These are phyloP conservation scores for Coniella vitis DNA, from an alignment of 2,329 filamentous ascomycete species.

Conservation along the genomic window DNA sequence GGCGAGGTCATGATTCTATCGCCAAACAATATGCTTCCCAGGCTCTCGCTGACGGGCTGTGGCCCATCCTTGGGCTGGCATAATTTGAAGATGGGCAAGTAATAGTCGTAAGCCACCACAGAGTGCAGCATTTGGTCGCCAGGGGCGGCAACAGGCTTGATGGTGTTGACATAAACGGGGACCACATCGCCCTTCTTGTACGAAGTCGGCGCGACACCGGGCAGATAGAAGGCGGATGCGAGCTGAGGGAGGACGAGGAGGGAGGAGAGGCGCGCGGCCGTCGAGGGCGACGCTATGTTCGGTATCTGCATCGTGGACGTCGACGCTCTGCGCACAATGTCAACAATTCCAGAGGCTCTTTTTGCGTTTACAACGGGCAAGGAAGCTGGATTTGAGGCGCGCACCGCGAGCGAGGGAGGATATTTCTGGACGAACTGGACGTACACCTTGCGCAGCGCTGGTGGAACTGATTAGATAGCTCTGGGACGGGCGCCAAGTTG, in stretches of 20 bases:
- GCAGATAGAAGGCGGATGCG: constrained; percentile 81
- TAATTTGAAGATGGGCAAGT: constrained; percentile 80
- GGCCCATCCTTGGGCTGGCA: constrained; percentile 74
- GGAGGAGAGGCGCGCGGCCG: constrained; percentile 40
- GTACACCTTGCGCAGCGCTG: not conserved
- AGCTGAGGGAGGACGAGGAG: constrained; percentile 47
- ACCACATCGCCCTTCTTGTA: constrained; percentile 77
- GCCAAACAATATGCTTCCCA: constrained; percentile 95
- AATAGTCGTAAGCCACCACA: constrained; percentile 96
- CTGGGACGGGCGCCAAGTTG: not conserved
- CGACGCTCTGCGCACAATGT: not conserved
- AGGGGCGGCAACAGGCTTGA: constrained; percentile 75
- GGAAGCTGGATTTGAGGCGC: not conserved
- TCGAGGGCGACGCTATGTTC: constrained; percentile 37
- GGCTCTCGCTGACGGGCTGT: constrained; percentile 73
- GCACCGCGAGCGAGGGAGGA: not conserved
- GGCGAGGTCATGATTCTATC: constrained; percentile 97
- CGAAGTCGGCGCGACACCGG: constrained; percentile 88
- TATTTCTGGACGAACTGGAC: not conserved
- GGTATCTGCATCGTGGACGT: constrained; percentile 35
- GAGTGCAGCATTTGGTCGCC: constrained; percentile 78
- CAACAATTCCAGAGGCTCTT: not conserved
- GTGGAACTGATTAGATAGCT: not conserved
- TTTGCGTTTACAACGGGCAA: not conserved
- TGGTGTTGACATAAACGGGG: constrained; percentile 84